Conservation (phyloP, 2,329 filamentous ascomycete species). For the Diaporthe amygdali region DNA sequence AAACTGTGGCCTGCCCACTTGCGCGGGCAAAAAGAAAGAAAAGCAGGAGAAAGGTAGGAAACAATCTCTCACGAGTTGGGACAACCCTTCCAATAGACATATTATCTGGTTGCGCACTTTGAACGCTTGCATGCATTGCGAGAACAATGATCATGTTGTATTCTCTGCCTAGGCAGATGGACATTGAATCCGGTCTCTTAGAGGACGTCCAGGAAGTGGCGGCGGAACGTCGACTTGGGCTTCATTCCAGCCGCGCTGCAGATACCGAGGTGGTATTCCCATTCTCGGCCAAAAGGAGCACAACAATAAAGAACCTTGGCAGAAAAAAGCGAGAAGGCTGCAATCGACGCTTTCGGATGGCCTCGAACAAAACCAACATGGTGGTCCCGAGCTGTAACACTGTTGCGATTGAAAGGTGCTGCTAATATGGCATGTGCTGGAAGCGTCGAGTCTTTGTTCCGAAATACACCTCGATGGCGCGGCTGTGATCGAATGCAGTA, state of each 20-base stretch:
- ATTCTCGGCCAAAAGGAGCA: neutral
- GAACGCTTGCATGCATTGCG: neutral
- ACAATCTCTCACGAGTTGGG: neutral
- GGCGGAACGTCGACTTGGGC: neutral
- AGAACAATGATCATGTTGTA: constrained; percentile 23
- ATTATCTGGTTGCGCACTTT: neutral
- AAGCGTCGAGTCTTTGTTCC: constrained; percentile 14
- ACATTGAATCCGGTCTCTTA: neutral
- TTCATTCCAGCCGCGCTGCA: neutral
- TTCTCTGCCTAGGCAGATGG: neutral
- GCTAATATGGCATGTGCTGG: neutral
- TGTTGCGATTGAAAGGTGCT: neutral
- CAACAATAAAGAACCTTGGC: neutral
- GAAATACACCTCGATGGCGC: neutral
- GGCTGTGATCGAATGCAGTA: constrained; percentile 8
- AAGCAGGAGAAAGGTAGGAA: constrained; percentile 2
- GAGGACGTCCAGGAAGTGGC: neutral
- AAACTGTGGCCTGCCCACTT: neutral
- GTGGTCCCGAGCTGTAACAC: neutral
- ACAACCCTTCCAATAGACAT: neutral
- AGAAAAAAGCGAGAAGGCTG: neutral
- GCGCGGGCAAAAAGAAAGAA: neutral
- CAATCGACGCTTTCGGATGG: constrained; percentile 22
- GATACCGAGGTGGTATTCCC: neutral
- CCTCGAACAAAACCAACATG: constrained; percentile 13